Evolutionary conservation across 441 rosid species (phyloP).

Genomic region (Manihot esculenta): DNA sequence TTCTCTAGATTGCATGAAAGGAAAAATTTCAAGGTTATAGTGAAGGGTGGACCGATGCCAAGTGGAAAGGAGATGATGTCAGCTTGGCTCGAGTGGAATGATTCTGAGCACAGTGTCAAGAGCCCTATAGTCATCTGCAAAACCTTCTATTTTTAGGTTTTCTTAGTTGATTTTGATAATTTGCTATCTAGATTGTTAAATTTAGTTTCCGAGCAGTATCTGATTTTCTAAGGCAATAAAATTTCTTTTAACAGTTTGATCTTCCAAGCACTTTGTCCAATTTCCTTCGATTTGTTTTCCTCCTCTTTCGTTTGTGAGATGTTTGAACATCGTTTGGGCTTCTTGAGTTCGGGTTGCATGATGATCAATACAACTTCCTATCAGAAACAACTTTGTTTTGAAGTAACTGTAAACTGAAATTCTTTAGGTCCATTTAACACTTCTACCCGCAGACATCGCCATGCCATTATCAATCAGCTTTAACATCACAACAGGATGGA

Average conservation of each 20-base stretch:
- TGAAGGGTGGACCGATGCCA: slow-evolving; percentile 39
- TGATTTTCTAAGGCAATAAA: neutral
- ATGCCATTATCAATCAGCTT: neutral
- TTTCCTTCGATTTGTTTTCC: too few relatives aligned
- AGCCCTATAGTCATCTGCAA: slow-evolving; percentile 57
- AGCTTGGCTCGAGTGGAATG: slow-evolving; percentile 64
- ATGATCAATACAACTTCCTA: too few relatives aligned
- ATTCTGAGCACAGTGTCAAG: slow-evolving; percentile 48
- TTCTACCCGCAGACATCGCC: neutral
- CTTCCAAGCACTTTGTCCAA: too few relatives aligned
- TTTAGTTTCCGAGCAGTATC: neutral
- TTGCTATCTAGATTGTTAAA: neutral
- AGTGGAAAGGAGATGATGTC: slow-evolving; percentile 34
- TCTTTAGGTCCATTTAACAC: neutral
- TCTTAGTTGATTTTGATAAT: neutral
- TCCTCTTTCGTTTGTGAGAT: too few relatives aligned
- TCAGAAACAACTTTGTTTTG: too few relatives aligned
- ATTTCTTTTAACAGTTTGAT: too few relatives aligned
- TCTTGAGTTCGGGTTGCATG: too few relatives aligned
- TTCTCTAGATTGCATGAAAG: slow-evolving; percentile 35
- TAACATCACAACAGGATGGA: neutral
- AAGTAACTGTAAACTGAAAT: too few relatives aligned
- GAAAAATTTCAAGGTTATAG: slow-evolving; percentile 45
- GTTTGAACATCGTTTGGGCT: too few relatives aligned
- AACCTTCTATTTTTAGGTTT: neutral